A percentile compares a stretch with the other conserved stretches of the same genome.
These are phyloP conservation scores for Talaromyces trachyspermus DNA, from an alignment of 495 filamentous ascomycete species.

Conservation along the genomic window DNA sequence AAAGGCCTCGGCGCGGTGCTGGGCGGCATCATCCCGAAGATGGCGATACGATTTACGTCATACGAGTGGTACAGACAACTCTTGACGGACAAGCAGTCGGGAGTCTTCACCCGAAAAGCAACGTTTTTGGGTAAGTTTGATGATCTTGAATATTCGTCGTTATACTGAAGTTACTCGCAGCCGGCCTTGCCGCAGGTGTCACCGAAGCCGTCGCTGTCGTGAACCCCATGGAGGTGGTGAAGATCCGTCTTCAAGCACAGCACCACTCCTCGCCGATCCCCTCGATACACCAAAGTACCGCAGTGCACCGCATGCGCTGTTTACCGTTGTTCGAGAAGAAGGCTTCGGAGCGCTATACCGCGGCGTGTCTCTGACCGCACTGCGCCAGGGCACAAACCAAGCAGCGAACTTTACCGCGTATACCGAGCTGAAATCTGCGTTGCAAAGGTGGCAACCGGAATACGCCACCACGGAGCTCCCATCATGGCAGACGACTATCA, in stretches of 20 bases:
- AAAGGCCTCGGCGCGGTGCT: slow-evolving; percentile 94
- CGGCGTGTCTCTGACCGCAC: slow-evolving; percentile 85
- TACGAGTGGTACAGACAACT: slow-evolving; percentile 92
- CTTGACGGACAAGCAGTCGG: slow-evolving; percentile 64
- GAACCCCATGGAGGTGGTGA: slow-evolving; percentile 97
- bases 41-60: slow-evolving; percentile 98
- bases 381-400: slow-evolving; percentile 94
- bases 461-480: slow-evolving; percentile 59
- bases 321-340: slow-evolving; percentile 88
- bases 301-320: slow-evolving; percentile 91
- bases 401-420: slow-evolving; percentile 99
- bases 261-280: slow-evolving; percentile 92
- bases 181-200: slow-evolving; percentile 85
- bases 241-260: slow-evolving; percentile 96
- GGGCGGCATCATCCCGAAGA: slow-evolving; percentile 97
- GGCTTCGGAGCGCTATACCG: slow-evolving; percentile 81
- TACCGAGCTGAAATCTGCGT: slow-evolving; percentile 75
- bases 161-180: slow-evolving; percentile 26
- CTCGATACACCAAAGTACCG: slow-evolving; percentile 92
- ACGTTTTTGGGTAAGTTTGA: slow-evolving; percentile 68
- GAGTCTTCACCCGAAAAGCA: slow-evolving; percentile 58
- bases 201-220: slow-evolving; percentile 95
- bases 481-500: slow-evolving; percentile 80
- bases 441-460: slow-evolving; percentile 61
- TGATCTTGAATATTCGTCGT: background rate